Evolutionary conservation across 495 filamentous ascomycete species (phyloP).

Genomic region (Tuber brumale): DNA sequence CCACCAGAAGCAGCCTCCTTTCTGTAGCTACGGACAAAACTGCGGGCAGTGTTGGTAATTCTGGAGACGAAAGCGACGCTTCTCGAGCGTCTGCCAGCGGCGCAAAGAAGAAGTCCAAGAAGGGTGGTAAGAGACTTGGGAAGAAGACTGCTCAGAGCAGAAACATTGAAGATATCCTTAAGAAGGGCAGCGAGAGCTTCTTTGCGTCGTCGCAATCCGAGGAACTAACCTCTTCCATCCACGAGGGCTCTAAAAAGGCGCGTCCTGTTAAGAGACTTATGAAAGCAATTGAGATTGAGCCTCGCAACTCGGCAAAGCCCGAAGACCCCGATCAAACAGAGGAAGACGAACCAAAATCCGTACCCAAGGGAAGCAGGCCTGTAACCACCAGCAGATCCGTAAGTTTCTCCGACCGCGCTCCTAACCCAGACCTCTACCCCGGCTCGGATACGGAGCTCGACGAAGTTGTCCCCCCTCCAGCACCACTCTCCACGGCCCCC

Average conservation of each 20-base stretch:
- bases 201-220: conserved; percentile 24
- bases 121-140: conserved; percentile 17
- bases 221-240: conserved; percentile 14
- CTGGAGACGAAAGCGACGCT: conserved; percentile 22
- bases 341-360: not conserved
- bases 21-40: conserved; percentile 16
- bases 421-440: not conserved
- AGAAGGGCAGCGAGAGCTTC: conserved; percentile 33
- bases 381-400: not conserved
- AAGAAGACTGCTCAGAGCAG: conserved; percentile 12
- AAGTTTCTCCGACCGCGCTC: not conserved
- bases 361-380: conserved; percentile 1
- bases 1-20: conserved; percentile 22
- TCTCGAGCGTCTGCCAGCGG: conserved; percentile 15
- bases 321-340: not conserved
- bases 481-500: not conserved
- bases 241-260: not conserved
- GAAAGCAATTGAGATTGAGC: not conserved
- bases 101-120: conserved; percentile 10
- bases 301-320: conserved; percentile 1
- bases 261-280: not conserved
- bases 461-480: conserved; percentile 1
- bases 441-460: conserved; percentile 1
- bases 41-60: conserved; percentile 18
- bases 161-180: conserved; percentile 22